Evolutionary conservation across 768 basidiomycete species (phyloP).

Genomic region (Xerocomellus dryophilus): DNA sequence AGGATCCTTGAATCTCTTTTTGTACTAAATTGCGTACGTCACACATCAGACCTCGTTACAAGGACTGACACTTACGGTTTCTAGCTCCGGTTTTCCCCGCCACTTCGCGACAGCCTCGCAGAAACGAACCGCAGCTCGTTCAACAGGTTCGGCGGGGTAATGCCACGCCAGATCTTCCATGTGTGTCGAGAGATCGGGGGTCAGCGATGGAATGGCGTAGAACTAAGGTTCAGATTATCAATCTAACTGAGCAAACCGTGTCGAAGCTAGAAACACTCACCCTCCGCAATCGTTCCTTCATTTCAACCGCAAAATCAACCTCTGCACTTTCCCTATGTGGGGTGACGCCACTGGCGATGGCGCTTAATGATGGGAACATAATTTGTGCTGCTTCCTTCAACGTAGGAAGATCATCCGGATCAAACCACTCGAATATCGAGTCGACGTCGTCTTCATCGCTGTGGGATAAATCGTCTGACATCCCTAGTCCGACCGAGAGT

Average conservation of each 20-base stretch:
- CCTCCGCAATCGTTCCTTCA: conserved; percentile 66
- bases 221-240: conserved; percentile 49
- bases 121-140: conserved; percentile 72
- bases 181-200: conserved; percentile 73
- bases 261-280: conserved; percentile 40
- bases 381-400: conserved; percentile 63
- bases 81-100: conserved; percentile 83
- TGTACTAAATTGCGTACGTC: conserved; percentile 46
- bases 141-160: conserved; percentile 79
- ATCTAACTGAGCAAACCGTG: neutral
- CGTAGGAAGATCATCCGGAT: conserved; percentile 74
- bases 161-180: conserved; percentile 71
- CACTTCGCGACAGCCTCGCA: conserved; percentile 80
- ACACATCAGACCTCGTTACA: conserved; percentile 12
- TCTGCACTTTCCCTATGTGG: conserved; percentile 50
- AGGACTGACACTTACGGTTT: conserved; percentile 47
- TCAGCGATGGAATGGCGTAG: conserved; percentile 66
- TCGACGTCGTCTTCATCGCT: conserved; percentile 35
- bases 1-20: conserved; percentile 43
- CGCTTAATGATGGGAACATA: conserved; percentile 58
- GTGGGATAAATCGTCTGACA: conserved; percentile 29
- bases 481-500: conserved; percentile 66
- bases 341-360: conserved; percentile 24
- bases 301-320: conserved; percentile 70
- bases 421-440: conserved; percentile 52